Evolutionary conservation across 805 yeast species (phyloP).

Genomic region (Nakazawaea wickerhamii): DNA sequence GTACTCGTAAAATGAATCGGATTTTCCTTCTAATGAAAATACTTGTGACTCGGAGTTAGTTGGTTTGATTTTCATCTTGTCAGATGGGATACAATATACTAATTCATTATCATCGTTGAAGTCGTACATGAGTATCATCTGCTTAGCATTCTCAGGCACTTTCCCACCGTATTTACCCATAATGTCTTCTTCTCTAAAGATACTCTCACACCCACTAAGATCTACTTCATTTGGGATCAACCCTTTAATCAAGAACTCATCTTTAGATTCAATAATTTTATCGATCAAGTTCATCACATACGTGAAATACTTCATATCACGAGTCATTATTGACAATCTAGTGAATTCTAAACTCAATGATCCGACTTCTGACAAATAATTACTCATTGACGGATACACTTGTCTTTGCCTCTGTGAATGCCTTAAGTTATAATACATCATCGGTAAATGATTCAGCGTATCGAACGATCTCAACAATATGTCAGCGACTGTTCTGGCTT

Average conservation of each 20-base stretch:
- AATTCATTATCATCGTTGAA: constrained; percentile 11
- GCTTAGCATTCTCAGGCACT: not conserved
- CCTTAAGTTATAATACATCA: constrained; percentile 39
- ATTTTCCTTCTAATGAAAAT: constrained; percentile 10
- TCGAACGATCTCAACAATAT: constrained; percentile 50
- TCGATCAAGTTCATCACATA: constrained; percentile 25
- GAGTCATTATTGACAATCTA: constrained; percentile 45
- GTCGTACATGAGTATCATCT: constrained; percentile 9
- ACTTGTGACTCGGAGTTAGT: constrained; percentile 1
- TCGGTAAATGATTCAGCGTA: constrained; percentile 53
- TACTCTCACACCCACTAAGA: constrained; percentile 41
- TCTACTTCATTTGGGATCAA: constrained; percentile 41
- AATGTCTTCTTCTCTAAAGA: constrained; percentile 8
- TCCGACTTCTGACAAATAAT: constrained; percentile 41
- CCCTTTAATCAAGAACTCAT: constrained; percentile 33
- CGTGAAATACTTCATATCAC: constrained; percentile 42
- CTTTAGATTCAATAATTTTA: constrained; percentile 19
- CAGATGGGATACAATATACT: constrained; percentile 9
- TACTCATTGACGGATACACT: constrained; percentile 29
- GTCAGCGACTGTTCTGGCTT: constrained; percentile 43
- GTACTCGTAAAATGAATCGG: constrained; percentile 45
- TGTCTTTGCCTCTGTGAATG: constrained; percentile 18
- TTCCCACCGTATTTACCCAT: not conserved
- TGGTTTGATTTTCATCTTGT: not conserved
- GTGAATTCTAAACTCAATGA: constrained; percentile 49